phyloP scores from a whole-genome alignment of 495 filamentous ascomycete species.

The Tuber magnatum region DNA sequence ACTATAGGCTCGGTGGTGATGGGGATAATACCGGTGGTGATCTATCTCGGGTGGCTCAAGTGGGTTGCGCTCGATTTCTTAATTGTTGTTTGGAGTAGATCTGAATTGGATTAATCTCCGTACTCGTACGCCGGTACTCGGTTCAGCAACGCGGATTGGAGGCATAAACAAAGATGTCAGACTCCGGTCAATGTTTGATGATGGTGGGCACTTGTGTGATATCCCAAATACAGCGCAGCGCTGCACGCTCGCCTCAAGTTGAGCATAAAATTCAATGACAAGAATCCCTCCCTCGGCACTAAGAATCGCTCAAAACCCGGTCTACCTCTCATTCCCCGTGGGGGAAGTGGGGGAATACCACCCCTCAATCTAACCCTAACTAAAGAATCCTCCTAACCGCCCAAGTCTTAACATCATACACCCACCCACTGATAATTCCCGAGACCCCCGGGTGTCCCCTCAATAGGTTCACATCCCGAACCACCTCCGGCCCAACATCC shows the following conservation, averaged over 20 bases:
- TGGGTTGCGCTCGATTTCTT: neutral
- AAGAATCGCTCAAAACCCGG: neutral
- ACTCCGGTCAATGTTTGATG: too few relatives aligned
- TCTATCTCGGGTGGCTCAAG: too few relatives aligned
- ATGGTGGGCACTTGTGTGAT: too few relatives aligned
- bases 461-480: constrained; percentile 43
- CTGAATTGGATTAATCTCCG: neutral
- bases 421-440: constrained; percentile 57
- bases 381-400: constrained; percentile 55
- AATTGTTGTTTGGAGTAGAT: neutral
- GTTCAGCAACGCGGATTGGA: too few relatives aligned
- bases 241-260: neutral
- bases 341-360: neutral
- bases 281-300: neutral
- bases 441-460: constrained; percentile 51
- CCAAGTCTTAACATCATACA: constrained; percentile 75
- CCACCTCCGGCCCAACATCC: constrained; percentile 50
- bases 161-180: neutral
- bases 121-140: neutral
- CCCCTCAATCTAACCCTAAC: neutral
- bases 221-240: neutral
- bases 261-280: neutral
- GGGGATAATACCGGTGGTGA: too few relatives aligned
- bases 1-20: too few relatives aligned
- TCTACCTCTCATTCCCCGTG: too few relatives aligned